Conservation (phyloP, 1,284 basidiomycete species). For the Ustilago bromivora region DNA sequence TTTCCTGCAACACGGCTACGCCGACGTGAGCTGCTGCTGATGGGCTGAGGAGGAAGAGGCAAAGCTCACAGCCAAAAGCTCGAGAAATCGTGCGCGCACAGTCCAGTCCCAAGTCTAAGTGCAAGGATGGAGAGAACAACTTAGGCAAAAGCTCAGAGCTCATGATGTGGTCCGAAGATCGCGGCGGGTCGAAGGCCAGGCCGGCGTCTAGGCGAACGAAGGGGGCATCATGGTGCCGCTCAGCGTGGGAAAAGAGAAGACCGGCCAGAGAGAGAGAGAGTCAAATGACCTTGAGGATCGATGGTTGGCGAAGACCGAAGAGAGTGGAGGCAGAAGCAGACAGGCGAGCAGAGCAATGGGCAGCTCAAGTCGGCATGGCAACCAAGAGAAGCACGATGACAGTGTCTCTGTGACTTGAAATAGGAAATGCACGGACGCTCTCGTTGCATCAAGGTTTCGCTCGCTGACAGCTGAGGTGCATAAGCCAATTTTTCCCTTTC, state of each 20-base stretch:
- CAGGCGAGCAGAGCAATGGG: background rate
- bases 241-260: background rate
- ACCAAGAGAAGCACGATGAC: constrained; percentile 3
- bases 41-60: background rate
- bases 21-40: background rate
- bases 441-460: background rate
- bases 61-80: constrained; percentile 2
- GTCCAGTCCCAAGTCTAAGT: background rate
- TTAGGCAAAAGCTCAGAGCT: constrained; percentile 4
- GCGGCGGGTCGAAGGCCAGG: background rate
- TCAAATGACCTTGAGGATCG: background rate
- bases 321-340: background rate
- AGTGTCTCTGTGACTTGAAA: background rate
- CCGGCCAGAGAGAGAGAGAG: background rate
- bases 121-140: background rate
- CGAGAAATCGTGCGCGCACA: background rate
- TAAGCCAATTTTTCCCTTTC: background rate
- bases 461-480: constrained; percentile 23
- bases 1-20: background rate
- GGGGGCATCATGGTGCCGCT: background rate
- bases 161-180: constrained; percentile 20
- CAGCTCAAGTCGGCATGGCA: constrained; percentile 13
- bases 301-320: background rate
- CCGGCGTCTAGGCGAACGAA: background rate
- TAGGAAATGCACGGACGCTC: background rate